Percentiles rank a stretch among this genome's conserved stretches.
phyloP scores from a whole-genome alignment of 805 yeast species.

The Cyberlindnera japonica region DNA sequence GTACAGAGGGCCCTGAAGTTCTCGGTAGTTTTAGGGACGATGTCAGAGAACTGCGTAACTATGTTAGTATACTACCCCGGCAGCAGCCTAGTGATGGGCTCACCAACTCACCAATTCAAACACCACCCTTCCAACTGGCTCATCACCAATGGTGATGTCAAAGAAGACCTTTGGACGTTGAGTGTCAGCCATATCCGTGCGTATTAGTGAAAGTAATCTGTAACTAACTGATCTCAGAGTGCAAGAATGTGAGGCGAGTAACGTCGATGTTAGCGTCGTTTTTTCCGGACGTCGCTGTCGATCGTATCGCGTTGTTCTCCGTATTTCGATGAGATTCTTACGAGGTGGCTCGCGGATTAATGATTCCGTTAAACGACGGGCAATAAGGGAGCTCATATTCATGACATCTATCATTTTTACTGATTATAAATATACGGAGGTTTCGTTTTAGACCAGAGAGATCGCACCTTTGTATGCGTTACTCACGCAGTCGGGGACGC shows the following conservation, averaged over 20 bases:
- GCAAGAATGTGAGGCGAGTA: too few species aligned
- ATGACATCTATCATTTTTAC: background rate
- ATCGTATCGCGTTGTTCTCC: background rate
- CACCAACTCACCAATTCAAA: constrained; percentile 58
- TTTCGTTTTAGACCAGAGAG: background rate
- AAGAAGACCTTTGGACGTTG: constrained; percentile 58
- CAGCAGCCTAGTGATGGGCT: too few species aligned
- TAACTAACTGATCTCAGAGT: too few species aligned
- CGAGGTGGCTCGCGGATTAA: background rate
- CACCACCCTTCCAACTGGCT: constrained; percentile 68
- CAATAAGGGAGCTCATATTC: background rate
- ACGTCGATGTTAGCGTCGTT: background rate
- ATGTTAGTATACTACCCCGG: constrained; percentile 1
- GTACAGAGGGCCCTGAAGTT: constrained; percentile 87
- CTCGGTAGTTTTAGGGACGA: constrained; percentile 86
- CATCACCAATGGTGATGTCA: constrained; percentile 73
- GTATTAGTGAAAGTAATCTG: background rate
- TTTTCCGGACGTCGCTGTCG: background rate
- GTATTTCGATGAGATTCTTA: background rate
- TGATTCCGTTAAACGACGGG: too few species aligned
- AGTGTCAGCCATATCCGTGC: background rate
- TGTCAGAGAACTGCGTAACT: constrained; percentile 42
- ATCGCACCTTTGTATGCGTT: constrained; percentile 58
- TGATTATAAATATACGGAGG: background rate
- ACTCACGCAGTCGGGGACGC: constrained; percentile 82